Base-by-base conservation (phyloP, 768 basidiomycete genomes). In the Dioszegia aurantiaca region DNA sequence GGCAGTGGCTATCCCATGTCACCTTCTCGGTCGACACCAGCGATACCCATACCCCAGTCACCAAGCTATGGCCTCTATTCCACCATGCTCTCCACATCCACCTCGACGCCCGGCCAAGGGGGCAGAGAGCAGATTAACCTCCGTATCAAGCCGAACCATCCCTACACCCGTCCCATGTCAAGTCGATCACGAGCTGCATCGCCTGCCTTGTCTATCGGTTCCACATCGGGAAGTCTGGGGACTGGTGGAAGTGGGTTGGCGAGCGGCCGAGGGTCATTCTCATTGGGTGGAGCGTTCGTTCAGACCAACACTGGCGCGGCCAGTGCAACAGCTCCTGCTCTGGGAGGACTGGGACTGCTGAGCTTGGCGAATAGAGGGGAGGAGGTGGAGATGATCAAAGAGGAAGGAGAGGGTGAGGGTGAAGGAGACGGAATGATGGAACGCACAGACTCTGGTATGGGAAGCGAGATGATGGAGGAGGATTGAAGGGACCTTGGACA, bases 141-240 rank as follows among this genome's bases (percentile, higher is more conserved):
- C 46, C 53, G 41, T 45, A 60, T 14, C 3, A 33, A 43, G 37
- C 53, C 44, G n/a, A 30, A 45, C 27, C 70, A 68, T 37, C 70
- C 68, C 12, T 69, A 67, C 31, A 60, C 60, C 12, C 43, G 70
- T 12, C 65, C 65, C 6, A 68, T 70, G 59, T 39, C 64, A 1
- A 58, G 58, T 19, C 53, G 70, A 31, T 60, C 60, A 5, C 67
- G 69, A 21, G 64, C 64, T 3, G 72, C 72, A 12, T 60, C 57
- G 24, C 72, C 72, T 19, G 72, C 72, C 6, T 44, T 73, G 33
- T 64, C 60, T 36, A 70, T 73, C 30, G 69, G 72, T 8, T 63
- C 62, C 23, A 60, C 64, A 3, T 60, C 58, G 8, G 64, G 63
- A 14, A 65, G 67, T 16, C 21, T 72, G 26, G 37, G 51, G 11